Base-by-base conservation (phyloP, 129 eudicot species). In the Kitagawia praeruptora region DNA sequence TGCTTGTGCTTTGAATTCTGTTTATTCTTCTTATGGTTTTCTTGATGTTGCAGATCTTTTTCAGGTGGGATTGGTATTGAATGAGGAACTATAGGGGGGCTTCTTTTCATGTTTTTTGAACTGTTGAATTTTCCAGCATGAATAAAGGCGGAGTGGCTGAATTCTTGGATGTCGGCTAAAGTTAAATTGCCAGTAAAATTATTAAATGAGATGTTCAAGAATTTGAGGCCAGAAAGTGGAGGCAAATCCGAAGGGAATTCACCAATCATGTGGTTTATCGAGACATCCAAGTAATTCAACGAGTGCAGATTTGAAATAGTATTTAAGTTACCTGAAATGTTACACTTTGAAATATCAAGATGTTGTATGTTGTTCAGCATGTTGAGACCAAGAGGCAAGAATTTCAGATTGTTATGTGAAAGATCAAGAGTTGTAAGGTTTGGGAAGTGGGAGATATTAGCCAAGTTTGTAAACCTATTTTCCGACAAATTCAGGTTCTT, bases 181-280 rank as follows among this genome's bases (percentile, higher is more conserved):
- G 79, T 85, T 19, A 87, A 47, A 2, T 34, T 67, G 37, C 93
- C 93, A 7, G 89, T 80, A 85, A 95, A 89, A 56, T 92, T 89
- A 49, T 95, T 95, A 87, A 86, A 92, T 9, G 98, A 95, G 80
- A 92, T 81, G 76, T 95, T 92, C 85, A 95, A 89, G 86, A 87
- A 90, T n/a, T 88, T 81, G 64, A 95, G 89, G 37, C 80, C 77
- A 15, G 67, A 47, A 58, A 92, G 84, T 28, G 89, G 79, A 21
- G 96, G 96, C 51, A 95, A 90, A 82, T 92, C 96, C 41, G 81
- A 78, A 19, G 97, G 97, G 42, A 95, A 90, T 48, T 75, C 80
- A 31, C 96, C 98, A 63, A 71, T 78, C 73, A 94, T 69, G 4
- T 82, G 89, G 63, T 94, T 94, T 49, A 69, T 85, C 28, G 98